These are phyloP conservation scores for Pseudopithomyces chartarum DNA, from an alignment of 2,329 filamentous ascomycete genomes.

Conservation along the genomic window DNA sequence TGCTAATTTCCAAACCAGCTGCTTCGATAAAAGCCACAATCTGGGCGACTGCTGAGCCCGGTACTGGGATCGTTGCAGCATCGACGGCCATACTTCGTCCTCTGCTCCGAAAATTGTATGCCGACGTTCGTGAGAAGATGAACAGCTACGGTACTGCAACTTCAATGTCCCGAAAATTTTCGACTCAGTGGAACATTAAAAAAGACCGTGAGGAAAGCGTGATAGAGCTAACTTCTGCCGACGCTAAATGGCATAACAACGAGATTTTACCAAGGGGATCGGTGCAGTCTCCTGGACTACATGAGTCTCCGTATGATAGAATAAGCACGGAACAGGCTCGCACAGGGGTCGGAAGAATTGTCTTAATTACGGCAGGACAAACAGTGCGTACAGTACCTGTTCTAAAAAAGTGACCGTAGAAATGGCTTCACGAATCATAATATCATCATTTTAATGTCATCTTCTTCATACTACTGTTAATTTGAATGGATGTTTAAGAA, in stretches of 20 bases:
- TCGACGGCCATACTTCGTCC: conserved; percentile 55
- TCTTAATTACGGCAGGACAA: conserved; percentile 2
- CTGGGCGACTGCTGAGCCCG: conserved; percentile 57
- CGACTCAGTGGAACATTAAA: conserved; percentile 3
- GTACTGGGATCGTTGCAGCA: conserved; percentile 56
- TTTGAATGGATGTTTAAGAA: not conserved
- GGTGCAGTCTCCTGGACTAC: conserved; percentile 13
- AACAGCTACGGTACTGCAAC: conserved; percentile 18
- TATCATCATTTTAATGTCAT: not conserved
- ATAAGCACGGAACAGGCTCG: conserved; percentile 18
- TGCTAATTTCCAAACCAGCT: conserved; percentile 13
- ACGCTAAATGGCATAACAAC: conserved; percentile 11
- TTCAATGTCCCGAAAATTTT: conserved; percentile 6
- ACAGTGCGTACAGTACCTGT: not conserved
- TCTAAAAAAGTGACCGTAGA: not conserved
- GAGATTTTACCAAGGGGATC: conserved; percentile 2
- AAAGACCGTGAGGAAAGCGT: conserved; percentile 14
- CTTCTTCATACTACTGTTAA: not conserved
- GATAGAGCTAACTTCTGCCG: conserved; percentile 24
- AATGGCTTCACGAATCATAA: not conserved
- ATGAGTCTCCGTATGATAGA: conserved; percentile 27
- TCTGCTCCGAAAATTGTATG: conserved; percentile 42
- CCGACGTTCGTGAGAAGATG: conserved; percentile 25
- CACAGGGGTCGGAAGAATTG: conserved; percentile 4
- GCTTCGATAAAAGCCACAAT: conserved; percentile 46